These are phyloP conservation scores for Aspergillus persii DNA, from an alignment of 2,329 filamentous ascomycete genomes.

Conservation along the genomic window DNA sequence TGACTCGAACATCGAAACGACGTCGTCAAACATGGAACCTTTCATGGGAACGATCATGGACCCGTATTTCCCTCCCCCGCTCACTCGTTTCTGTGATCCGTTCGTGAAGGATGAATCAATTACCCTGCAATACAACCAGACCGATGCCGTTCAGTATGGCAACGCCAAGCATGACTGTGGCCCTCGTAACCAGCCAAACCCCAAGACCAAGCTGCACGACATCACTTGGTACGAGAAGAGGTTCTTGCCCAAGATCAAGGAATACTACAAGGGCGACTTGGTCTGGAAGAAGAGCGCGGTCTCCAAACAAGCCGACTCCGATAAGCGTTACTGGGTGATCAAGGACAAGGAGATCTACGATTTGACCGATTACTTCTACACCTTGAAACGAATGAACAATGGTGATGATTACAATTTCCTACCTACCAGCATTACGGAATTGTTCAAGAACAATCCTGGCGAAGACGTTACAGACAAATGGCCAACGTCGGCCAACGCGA, in stretches of 20 bases:
- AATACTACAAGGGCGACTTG: conserved; percentile 83
- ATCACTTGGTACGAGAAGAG: conserved; percentile 72
- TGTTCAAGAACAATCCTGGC: conserved; percentile 76
- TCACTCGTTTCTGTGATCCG: conserved; percentile 70
- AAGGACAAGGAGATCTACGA: conserved; percentile 79
- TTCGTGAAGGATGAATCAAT: conserved; percentile 62
- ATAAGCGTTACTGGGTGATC: conserved; percentile 75
- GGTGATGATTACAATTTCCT: conserved; percentile 67
- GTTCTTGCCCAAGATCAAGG: conserved; percentile 76
- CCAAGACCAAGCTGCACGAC: conserved; percentile 57
- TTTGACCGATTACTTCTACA: conserved; percentile 87
- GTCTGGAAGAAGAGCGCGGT: conserved; percentile 66
- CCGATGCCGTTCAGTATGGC: conserved; percentile 59
- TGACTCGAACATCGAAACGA: conserved; percentile 63
- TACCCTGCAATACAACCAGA: conserved; percentile 54
- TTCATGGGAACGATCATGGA: conserved; percentile 78
- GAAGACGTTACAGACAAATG: conserved; percentile 69
- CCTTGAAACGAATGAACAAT: conserved; percentile 59
- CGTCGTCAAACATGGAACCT: conserved; percentile 65
- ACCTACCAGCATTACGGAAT: conserved; percentile 61
- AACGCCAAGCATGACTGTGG: conserved; percentile 71
- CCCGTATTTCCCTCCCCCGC: conserved; percentile 78
- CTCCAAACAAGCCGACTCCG: conserved; percentile 62
- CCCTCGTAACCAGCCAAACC: conserved; percentile 52
- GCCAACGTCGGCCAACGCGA: conserved; percentile 51